These are phyloP conservation scores for Nakazawaea sp. DNA, from an alignment of 805 yeast genomes.

Conservation along the genomic window DNA sequence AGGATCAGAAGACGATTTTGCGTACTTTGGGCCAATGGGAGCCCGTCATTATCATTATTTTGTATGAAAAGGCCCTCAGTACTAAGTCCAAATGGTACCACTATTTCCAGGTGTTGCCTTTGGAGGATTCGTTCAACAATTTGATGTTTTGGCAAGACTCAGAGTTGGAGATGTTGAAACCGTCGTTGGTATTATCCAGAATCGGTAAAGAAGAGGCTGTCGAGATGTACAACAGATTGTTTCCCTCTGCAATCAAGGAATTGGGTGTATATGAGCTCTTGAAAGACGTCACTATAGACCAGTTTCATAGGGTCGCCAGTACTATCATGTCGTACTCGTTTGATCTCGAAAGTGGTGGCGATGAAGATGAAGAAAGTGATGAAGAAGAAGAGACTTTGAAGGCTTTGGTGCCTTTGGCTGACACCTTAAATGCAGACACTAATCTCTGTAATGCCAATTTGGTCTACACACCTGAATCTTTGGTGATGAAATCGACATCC, in stretches of 20 bases:
- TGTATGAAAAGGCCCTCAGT: conserved; percentile 49
- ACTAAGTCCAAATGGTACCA: conserved; percentile 54
- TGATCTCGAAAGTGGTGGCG: conserved; percentile 51
- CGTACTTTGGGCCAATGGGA: conserved; percentile 65
- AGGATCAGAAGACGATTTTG: conserved; percentile 27
- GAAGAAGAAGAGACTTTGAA: conserved; percentile 42
- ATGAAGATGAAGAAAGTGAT: conserved; percentile 20
- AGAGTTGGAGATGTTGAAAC: conserved; percentile 51
- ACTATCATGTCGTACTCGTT: conserved; percentile 86
- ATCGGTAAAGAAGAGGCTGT: conserved; percentile 67
- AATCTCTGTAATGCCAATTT: conserved; percentile 68
- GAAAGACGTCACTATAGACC: conserved; percentile 36
- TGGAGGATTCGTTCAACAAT: conserved; percentile 39
- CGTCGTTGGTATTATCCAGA: conserved; percentile 64
- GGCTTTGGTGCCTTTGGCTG: conserved; percentile 93
- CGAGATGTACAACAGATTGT: conserved; percentile 43
- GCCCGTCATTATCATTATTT: conserved; percentile 58
- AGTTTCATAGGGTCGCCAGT: conserved; percentile 69
- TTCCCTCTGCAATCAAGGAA: conserved; percentile 31
- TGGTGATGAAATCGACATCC: conserved; percentile 69
- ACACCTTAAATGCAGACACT: conserved; percentile 83
- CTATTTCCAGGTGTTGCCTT: conserved; percentile 71
- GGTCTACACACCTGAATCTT: conserved; percentile 36
- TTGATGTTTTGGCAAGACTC: conserved; percentile 74
- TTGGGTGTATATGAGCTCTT: conserved; percentile 28